A percentile compares a stretch with the other conserved stretches of the same genome.
Conservation (phyloP, 2,329 filamentous ascomycete species). For the Ophiostoma quercus region DNA sequence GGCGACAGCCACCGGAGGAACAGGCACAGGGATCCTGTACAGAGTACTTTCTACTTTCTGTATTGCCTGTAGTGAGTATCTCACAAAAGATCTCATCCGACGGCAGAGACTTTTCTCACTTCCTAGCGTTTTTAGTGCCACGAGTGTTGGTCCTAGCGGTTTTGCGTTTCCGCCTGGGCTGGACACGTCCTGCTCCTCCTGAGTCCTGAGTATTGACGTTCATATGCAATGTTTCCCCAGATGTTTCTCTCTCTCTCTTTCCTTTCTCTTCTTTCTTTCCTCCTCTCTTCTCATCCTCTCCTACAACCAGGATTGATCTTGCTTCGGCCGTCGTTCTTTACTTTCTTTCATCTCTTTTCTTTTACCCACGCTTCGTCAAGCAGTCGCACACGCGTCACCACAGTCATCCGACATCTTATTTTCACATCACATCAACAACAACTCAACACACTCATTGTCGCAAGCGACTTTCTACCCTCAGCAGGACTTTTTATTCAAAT, state of each 20-base stretch:
- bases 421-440: too few relatives aligned
- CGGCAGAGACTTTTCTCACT: background rate
- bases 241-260: constrained; percentile 9
- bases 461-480: constrained; percentile 21
- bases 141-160: too few relatives aligned
- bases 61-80: background rate
- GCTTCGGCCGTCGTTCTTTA: background rate
- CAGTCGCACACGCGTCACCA: constrained; percentile 18
- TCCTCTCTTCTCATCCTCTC: constrained; percentile 16
- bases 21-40: background rate
- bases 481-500: constrained; percentile 13
- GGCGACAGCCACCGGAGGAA: background rate
- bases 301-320: background rate
- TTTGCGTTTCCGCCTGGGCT: constrained; percentile 10
- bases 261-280: background rate
- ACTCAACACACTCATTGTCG: constrained; percentile 21
- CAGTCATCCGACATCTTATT: background rate
- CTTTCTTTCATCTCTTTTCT: background rate
- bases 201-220: constrained; percentile 8
- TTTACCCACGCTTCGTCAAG: background rate
- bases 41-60: too few relatives aligned
- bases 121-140: background rate
- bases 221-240: constrained; percentile 21
- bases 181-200: background rate
- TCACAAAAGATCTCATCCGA: background rate